Conservation (phyloP, 2,329 filamentous ascomycete genomes). For the Hirsutella rhossiliensis region DNA sequence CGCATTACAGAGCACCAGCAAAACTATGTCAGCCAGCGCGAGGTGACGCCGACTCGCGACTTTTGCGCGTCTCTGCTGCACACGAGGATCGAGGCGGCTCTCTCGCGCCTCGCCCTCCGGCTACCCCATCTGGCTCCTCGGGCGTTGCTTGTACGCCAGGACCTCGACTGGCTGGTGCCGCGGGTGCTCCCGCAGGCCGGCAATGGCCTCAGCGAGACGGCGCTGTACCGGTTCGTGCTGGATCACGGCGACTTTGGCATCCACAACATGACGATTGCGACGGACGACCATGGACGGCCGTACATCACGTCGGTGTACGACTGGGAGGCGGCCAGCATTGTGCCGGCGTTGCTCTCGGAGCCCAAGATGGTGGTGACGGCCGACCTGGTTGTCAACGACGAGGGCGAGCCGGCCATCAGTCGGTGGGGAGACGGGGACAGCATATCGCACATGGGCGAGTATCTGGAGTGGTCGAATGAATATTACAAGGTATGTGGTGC, state of each 20-base stretch:
- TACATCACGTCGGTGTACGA: constrained; percentile 17
- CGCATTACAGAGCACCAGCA: neutral
- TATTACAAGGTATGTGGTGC: constrained; percentile 11
- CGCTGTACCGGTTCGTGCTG: constrained; percentile 18
- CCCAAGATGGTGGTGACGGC: constrained; percentile 7
- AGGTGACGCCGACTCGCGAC: constrained; percentile 15
- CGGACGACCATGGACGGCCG: constrained; percentile 3
- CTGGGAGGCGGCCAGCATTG: constrained; percentile 17
- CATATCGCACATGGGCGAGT: constrained; percentile 6
- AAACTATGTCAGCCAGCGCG: neutral
- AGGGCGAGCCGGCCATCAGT: constrained; percentile 10
- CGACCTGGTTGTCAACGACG: constrained; percentile 7
- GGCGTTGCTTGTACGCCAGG: constrained; percentile 11
- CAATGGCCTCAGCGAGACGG: neutral
- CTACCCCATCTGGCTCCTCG: neutral
- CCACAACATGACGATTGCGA: constrained; percentile 14
- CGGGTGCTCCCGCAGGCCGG: constrained; percentile 6
- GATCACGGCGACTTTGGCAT: constrained; percentile 21
- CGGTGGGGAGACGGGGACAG: constrained; percentile 8
- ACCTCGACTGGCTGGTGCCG: constrained; percentile 14
- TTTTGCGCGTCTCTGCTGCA: constrained; percentile 14
- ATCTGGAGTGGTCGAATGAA: constrained; percentile 10
- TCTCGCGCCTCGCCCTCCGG: constrained; percentile 5
- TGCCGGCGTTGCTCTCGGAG: constrained; percentile 16
- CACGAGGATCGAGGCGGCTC: constrained; percentile 15